Evolutionary conservation across 2,329 filamentous ascomycete genomes (phyloP), one percentile per base, ranked within the genome.

Genomic region (Rhinocladiella similis): DNA sequence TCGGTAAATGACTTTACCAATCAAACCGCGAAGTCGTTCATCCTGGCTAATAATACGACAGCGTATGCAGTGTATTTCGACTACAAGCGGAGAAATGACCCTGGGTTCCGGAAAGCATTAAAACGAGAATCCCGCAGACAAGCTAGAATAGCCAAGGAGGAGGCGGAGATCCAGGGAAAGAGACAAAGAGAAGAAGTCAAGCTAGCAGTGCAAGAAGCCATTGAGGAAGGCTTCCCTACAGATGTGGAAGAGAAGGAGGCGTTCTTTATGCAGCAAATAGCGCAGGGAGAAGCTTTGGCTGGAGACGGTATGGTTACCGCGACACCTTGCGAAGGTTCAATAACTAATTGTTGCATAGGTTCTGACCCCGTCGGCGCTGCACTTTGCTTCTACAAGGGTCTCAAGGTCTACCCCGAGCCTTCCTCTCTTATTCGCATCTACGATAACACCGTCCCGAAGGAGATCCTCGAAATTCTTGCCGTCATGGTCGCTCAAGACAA

Each of bases 381-480:
- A 47, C 80, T 97, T 59, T 91, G 90, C 74, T 99, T 99, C 79
- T 99, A 97, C 84, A 95, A 92, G 82, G 94, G 92, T 43, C 84
- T 99, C 65, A 99, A 99, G 83, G 94, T 97, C 67, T 99, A 99
- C 78, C 94, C 94, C 50, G 89, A 90, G 68, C 94, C 93, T 12
- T 84, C 87, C 67, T 94, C 97, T 70, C 81, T 99, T 68, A 97
- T 99, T 73, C 84, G 84, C 69, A 96, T 99, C 75, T 99, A 99
- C 77, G 94, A 99, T 76, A 96, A 96, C 84, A 97, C 94, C 29
- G 92, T 97, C 45, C 88, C 93, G 67, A 97, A 97, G 89, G 92
- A 92, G 61, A 90, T 97, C 68, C 86, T 99, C 67, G 93, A 99
- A 74, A 87, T 97, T 67, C 86, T 99, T 62, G 94, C 94, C 65